Evolutionary conservation across 73 alveolate species (phyloP), one percentile per base, ranked within the genome.

Genomic region (Symbiodinium pilosum): DNA sequence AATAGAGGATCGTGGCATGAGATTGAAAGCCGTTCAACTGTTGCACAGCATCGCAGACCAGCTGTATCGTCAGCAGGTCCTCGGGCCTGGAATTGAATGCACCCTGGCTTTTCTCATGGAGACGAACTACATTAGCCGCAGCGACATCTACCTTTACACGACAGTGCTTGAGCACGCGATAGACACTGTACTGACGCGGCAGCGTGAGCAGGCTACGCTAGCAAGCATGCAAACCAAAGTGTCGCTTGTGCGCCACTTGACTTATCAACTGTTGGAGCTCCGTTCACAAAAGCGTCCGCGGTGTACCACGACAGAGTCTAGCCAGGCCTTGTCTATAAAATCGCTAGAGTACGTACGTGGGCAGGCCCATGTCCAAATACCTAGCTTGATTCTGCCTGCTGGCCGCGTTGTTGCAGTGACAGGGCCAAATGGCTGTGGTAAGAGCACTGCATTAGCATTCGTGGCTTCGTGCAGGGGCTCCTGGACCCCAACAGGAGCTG

Each of bases 361-460:
- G 81, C 81, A 64, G 81, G 81, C 81, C 81, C 81, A 64, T 28
- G 38, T 64, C 34, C 41, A 64, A 20, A 64, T 64, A 34, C 81
- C 81, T 9, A 64, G 38, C 81, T 64, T 64, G 81, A n/a, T 28
- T 28, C 30, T 64, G 81, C 81, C 81, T 18, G 30, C 30, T 32
- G 81, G 81, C 81, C 81, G 81, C 38, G 34, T 64, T 38, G 81
- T 64, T 26, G 81, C 81, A 28, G 81, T 64, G 81, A 64, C 81
- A 28, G 81, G 81, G 16, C 39, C 81, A 64, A 64, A 64, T 14
- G 81, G 81, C 9, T 64, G 81, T n/a, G 81, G 81, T 38, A 64
- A 64, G 38, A 64, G 81, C 81, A 64, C 81, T 28, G 81, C 81
- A 14, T 64, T 64, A 9, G 81, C 81, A 64, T 64, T 28, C 30